Base-by-base conservation (phyloP, 2,329 filamentous ascomycete genomes). In the Tolypocladium pustulatum region DNA sequence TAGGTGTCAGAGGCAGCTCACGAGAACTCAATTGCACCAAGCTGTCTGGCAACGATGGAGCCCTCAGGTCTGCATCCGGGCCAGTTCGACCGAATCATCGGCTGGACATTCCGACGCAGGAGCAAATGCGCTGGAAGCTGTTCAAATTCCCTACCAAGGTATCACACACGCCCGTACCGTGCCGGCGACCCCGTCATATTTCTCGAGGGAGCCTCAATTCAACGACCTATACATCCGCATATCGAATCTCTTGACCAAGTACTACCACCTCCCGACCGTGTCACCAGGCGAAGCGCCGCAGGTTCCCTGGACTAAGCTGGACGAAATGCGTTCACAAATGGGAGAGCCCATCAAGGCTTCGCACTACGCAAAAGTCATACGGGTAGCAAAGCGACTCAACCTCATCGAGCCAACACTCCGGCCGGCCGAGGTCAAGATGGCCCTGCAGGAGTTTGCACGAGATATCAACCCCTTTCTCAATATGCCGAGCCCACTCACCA, bases 181-280 rank as follows among this genome's bases (percentile, higher is more conserved):
- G 40, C 94, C 94, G 25, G 81, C 82, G 32, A 96, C 92, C 40
- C 87, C 90, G 3, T 94, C 93, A n/a, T 99, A 99, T 76, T 99
- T 97, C 78, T 92, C 91, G 57, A 88, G 88, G 57, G 87, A 87
- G 61, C 89, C 92, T 1, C 80, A 82, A 58, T 97, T 96, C 78
- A 94, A 88, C 74, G 94, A 99, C 75, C 83, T 89, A 67, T 84
- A 89, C 65, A 82, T 97, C 64, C 76, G 79, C 53, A 80, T 99
- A 54, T 84, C 90, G 66, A 79, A 82, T 13, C 81, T 97, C 30
- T 75, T 89, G 59, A 84, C 84, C 57, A 87, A 85, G 72, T 88
- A 94, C 71, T 81, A 84, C 59, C 79, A 85, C 32, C 81, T 97
- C 17, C 94, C 94, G 8, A 82, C 78, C 4, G 76, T 92, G 13